phyloP scores from a whole-genome alignment of 1,284 basidiomycete genomes.

The Austroboletus sp. region DNA sequence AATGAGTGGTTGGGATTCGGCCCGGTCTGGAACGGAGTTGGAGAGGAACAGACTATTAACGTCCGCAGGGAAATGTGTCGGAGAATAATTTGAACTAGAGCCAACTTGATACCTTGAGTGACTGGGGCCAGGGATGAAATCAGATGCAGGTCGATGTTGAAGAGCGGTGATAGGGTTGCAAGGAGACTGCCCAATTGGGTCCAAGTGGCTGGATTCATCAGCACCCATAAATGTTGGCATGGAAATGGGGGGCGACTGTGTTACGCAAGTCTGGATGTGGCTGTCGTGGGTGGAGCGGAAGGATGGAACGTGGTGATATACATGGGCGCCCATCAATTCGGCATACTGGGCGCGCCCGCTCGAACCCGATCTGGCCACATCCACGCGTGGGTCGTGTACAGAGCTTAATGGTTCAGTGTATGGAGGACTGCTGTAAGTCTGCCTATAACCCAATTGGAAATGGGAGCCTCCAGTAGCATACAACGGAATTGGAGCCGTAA shows the following conservation, averaged over 20 bases:
- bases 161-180: background rate
- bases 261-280: background rate
- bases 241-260: background rate
- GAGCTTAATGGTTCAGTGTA: background rate
- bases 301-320: background rate
- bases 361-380: conserved; percentile 7
- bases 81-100: background rate
- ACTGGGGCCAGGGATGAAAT: background rate
- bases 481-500: background rate
- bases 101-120: background rate
- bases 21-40: background rate
- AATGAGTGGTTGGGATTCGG: background rate
- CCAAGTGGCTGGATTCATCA: background rate
- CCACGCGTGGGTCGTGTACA: background rate
- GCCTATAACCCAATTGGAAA: background rate
- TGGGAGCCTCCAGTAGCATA: background rate
- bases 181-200: background rate
- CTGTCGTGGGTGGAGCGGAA: background rate
- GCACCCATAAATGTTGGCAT: conserved; percentile 2
- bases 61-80: background rate
- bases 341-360: background rate
- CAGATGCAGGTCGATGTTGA: background rate
- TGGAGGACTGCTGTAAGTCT: background rate
- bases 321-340: conserved; percentile 5
- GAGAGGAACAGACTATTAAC: background rate